A percentile compares a stretch with the other conserved stretches of the same genome.
Conservation (phyloP, 1,139 yeast species). For the Casaregolazyma suthepensis region DNA sequence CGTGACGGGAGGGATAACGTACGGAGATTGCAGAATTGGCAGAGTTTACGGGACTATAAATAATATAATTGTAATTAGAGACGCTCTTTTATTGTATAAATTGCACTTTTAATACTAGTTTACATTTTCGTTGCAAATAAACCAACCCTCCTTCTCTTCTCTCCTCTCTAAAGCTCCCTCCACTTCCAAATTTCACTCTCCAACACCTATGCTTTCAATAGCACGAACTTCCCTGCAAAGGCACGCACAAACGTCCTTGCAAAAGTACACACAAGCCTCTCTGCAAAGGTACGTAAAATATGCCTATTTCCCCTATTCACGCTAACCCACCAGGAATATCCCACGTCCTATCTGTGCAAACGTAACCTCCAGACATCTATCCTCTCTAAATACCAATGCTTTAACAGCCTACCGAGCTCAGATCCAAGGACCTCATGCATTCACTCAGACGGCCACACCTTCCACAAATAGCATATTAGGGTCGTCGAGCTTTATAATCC, state of each 20-base stretch:
- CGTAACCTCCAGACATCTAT: constrained; percentile 1
- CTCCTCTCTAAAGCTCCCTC: background rate
- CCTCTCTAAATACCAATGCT: constrained; percentile 11
- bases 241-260: background rate
- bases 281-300: background rate
- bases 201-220: background rate
- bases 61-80: background rate
- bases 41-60: background rate
- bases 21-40: background rate
- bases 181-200: background rate
- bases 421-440: constrained; percentile 3
- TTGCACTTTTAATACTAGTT: background rate
- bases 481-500: constrained; percentile 21
- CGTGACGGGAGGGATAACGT: background rate
- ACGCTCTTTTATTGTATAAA: background rate
- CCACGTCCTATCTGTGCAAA: background rate
- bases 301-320: background rate
- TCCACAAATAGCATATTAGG: constrained; percentile 15
- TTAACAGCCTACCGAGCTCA: constrained; percentile 16
- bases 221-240: background rate
- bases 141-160: background rate
- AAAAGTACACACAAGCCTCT: background rate
- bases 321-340: background rate
- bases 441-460: constrained; percentile 9
- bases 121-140: too few species aligned